Evolutionary conservation across 176 grass and related monocot genomes (phyloP), one percentile per base, ranked within the genome.

Genomic region (Aegilops tauschii): DNA sequence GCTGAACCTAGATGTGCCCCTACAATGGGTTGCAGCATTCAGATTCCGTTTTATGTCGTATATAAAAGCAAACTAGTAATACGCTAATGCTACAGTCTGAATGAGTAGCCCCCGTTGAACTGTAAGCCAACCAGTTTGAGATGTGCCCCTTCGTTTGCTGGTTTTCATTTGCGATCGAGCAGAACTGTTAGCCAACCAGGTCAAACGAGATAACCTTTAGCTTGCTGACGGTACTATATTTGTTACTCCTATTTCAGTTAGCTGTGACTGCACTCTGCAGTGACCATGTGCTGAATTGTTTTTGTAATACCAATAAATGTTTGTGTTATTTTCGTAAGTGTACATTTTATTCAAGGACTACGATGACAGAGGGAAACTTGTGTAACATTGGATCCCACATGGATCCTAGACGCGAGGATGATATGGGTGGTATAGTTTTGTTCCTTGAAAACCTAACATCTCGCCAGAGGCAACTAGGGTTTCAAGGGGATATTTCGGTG

Each of bases 1-100:
- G 74, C 65, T 79, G 72, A 64, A 28, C 83, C 83, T 68, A 90
- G 50, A 83, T 86, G 73, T 50, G 31, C 58, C 45, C 34, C 11
- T 49, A 27, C 29, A 66, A 79, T 92, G 65, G 82, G 17, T 78
- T 56, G 68, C 13, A 35, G 30, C 74, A 25, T 83, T n/a, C 30
- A 67, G 21, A 67, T 86, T 72, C 14, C 5, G 34, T 61, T 50
- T 34, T 5, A 58, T 75, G 14, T 80, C 52, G 47, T 63, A 50
- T 67, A 68, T 77, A 76, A 45, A 30, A 18, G 10, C 8, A 50
- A 68, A 67, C 76, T 50, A 42, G 39, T 42, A 77, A 52, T 71
- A 84, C 80, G 63, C 32, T 32, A 5, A 76, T 23, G 44, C 40
- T 63, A 84, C 83, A 31, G 37, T 39, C 32, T 73, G 49, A 45